phyloP scores from a whole-genome alignment of 1,284 basidiomycete genomes.

The Cystobasidium pallidum region DNA sequence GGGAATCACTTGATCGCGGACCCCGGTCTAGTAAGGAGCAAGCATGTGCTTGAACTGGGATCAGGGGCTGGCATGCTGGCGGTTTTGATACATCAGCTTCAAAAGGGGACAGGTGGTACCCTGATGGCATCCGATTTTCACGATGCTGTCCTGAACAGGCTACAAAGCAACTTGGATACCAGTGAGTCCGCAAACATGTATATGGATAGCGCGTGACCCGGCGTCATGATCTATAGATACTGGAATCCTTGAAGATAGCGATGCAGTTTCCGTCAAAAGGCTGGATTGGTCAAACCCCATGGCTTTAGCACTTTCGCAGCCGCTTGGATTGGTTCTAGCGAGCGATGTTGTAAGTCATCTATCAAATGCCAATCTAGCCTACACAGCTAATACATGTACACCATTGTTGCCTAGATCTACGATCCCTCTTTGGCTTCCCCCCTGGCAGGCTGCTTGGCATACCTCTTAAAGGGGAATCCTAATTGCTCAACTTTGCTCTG shows the following conservation, averaged over 20 bases:
- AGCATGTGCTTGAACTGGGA: conserved; percentile 30
- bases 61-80: conserved; percentile 28
- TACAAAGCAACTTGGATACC: background rate
- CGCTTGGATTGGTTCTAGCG: conserved; percentile 14
- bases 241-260: background rate
- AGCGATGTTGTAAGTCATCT: conserved; percentile 20
- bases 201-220: background rate
- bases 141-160: conserved; percentile 17
- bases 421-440: conserved; percentile 20
- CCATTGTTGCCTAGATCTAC: conserved; percentile 14
- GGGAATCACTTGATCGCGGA: conserved; percentile 23
- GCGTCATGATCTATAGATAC: background rate
- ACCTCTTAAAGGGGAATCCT: background rate
- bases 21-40: conserved; percentile 10
- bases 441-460: conserved; percentile 15
- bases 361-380: background rate
- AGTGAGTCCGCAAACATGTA: background rate
- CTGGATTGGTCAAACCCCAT: conserved; percentile 16
- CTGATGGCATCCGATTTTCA: conserved; percentile 28
- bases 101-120: background rate
- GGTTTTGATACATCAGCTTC: conserved; percentile 15
- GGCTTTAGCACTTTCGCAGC: background rate
- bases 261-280: background rate
- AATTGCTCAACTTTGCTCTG: background rate
- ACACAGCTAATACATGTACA: background rate